phyloP scores from a whole-genome alignment of 2,329 filamentous ascomycete genomes.

The Aspergillus fumigatus region DNA sequence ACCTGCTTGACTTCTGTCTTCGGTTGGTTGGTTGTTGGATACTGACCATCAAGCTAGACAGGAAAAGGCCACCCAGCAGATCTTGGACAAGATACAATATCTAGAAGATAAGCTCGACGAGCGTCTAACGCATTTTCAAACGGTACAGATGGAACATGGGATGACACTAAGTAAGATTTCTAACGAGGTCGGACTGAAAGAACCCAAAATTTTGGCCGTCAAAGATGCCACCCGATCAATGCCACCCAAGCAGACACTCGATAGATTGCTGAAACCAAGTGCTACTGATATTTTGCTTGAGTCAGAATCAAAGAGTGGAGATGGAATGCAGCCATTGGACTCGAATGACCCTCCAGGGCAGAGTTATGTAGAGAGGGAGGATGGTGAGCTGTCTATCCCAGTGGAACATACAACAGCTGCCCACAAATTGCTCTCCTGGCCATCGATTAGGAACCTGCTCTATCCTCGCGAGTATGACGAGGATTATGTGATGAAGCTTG shows the following conservation, averaged over 20 bases:
- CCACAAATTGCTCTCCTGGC: conserved; percentile 72
- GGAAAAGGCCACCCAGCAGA: conserved; percentile 37
- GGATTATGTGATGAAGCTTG: conserved; percentile 69
- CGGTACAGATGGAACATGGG: conserved; percentile 16
- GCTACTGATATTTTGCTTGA: conserved; percentile 8
- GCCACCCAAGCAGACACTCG: conserved; percentile 10
- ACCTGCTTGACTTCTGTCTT: background rate
- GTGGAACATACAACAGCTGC: conserved; percentile 88
- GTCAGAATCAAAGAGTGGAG: conserved; percentile 12
- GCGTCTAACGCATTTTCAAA: conserved; percentile 16
- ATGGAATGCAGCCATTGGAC: background rate
- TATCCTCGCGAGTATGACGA: conserved; percentile 54
- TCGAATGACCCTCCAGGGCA: conserved; percentile 4
- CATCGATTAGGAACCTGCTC: conserved; percentile 63
- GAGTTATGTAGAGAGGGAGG: conserved; percentile 21
- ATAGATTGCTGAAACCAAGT: conserved; percentile 24
- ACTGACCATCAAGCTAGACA: conserved; percentile 26
- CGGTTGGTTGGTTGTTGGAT: background rate
- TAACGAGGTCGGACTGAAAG: background rate
- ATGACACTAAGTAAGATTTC: conserved; percentile 7
- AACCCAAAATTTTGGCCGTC: background rate
- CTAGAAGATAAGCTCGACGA: conserved; percentile 29
- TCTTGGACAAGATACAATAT: conserved; percentile 32
- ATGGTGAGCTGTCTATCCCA: conserved; percentile 66
- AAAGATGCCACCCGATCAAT: conserved; percentile 3